Conservation (phyloP, 257 asterid species). For the Scutellaria galericulata region DNA sequence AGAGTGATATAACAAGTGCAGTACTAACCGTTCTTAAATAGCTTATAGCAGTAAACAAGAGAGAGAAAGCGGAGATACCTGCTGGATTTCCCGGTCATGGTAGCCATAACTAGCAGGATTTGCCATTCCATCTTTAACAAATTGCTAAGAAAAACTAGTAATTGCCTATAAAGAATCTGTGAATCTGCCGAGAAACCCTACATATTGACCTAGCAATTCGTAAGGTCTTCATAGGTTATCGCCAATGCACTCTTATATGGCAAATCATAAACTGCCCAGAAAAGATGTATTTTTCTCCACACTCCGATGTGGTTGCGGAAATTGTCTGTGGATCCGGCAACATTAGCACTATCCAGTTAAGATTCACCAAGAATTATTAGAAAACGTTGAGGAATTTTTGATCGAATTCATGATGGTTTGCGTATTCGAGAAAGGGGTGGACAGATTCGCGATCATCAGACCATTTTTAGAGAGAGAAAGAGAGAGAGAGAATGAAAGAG, state of each 20-base stretch:
- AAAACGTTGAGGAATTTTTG: constrained; percentile 3
- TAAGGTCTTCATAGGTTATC: constrained; percentile 50
- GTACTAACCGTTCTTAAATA: neutral
- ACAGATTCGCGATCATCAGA: constrained; percentile 29
- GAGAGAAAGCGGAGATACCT: constrained; percentile 46
- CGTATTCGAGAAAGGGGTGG: constrained; percentile 8
- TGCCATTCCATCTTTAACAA: constrained; percentile 94
- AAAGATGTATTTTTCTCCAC: neutral
- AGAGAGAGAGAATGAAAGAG: neutral
- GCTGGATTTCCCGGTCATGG: constrained; percentile 74
- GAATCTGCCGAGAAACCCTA: constrained; percentile 48
- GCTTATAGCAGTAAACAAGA: neutral
- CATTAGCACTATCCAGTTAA: constrained; percentile 20
- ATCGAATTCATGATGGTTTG: constrained; percentile 20
- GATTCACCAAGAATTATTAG: constrained; percentile 21
- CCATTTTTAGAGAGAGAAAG: neutral
- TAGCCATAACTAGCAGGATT: constrained; percentile 78
- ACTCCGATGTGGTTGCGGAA: neutral
- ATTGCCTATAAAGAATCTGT: no score
- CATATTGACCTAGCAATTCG: constrained; percentile 49
- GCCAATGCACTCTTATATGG: neutral
- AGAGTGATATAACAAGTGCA: neutral
- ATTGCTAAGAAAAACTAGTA: neutral
- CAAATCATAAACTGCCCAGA: constrained; percentile 8
- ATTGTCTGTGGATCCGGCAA: neutral